Percentiles rank a stretch among this genome's conserved stretches.
These are phyloP conservation scores for Blastobotrys persicus DNA, from an alignment of 1,139 yeast species.

Conservation along the genomic window DNA sequence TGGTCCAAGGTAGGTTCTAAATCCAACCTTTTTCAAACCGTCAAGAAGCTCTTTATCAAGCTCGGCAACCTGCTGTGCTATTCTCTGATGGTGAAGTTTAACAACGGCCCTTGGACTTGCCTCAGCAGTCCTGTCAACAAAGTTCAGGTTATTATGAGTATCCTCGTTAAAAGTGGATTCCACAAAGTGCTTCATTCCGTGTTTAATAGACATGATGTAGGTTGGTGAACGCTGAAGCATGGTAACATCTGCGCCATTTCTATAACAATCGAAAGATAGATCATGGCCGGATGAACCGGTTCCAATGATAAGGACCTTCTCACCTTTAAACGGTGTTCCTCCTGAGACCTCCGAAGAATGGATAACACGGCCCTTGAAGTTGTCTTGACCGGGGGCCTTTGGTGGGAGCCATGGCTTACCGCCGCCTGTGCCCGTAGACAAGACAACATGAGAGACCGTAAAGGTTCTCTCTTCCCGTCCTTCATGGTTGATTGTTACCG, in stretches of 20 bases:
- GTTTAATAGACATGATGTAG: slow-evolving; percentile 42
- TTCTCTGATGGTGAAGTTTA: slow-evolving; percentile 38
- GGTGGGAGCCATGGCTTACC: slow-evolving; percentile 42
- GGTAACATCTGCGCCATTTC: slow-evolving; percentile 44
- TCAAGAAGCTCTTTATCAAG: slow-evolving; percentile 37
- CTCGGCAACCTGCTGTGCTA: slow-evolving; percentile 35
- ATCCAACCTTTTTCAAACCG: slow-evolving; percentile 39
- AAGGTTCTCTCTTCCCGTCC: slow-evolving; percentile 15
- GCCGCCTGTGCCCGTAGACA: slow-evolving; percentile 46
- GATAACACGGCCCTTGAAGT: slow-evolving; percentile 42
- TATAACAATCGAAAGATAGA: slow-evolving; percentile 46
- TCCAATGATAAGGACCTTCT: slow-evolving; percentile 45
- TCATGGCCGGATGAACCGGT: slow-evolving; percentile 48
- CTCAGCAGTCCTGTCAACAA: slow-evolving; percentile 1
- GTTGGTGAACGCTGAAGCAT: slow-evolving; percentile 46
- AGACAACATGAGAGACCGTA: slow-evolving; percentile 39
- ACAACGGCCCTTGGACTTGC: slow-evolving; percentile 35
- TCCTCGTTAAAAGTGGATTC: slow-evolving; percentile 29
- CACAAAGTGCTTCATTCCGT: slow-evolving; percentile 33
- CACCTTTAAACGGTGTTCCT: slow-evolving; percentile 36
- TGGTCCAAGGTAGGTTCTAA: slow-evolving; percentile 44
- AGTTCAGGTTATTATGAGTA: slow-evolving; percentile 38
- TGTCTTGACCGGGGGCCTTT: slow-evolving; percentile 38
- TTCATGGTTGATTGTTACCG: slow-evolving; percentile 31
- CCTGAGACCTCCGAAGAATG: slow-evolving; percentile 39